Percentiles rank a stretch among this genome's conserved stretches.
Conservation (phyloP, 2,329 filamentous ascomycete species). For the Cladorrhinum sp. region DNA sequence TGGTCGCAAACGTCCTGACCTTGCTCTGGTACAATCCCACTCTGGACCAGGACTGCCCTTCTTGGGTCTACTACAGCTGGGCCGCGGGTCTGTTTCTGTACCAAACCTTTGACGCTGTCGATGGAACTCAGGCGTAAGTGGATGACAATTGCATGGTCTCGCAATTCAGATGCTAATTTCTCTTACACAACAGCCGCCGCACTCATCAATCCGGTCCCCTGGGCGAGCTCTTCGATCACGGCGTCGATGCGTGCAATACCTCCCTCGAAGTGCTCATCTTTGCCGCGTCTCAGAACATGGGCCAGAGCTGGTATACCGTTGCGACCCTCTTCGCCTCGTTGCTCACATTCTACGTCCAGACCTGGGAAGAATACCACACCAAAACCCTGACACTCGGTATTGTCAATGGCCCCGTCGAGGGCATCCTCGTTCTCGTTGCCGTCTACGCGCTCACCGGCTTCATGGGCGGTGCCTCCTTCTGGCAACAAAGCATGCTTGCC, state of each 20-base stretch:
- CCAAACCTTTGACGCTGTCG: constrained; percentile 97
- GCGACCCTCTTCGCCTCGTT: constrained; percentile 76
- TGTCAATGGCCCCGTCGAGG: constrained; percentile 92
- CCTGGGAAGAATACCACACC: constrained; percentile 99
- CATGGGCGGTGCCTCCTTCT: constrained; percentile 86
- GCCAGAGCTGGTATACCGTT: constrained; percentile 87
- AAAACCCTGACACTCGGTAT: constrained; percentile 90
- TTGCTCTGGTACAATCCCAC: constrained; percentile 95
- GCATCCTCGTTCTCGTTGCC: constrained; percentile 76
- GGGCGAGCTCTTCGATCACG: constrained; percentile 95
- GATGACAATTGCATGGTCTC: constrained; percentile 6
- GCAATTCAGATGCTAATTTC: not conserved
- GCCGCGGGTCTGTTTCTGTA: constrained; percentile 88
- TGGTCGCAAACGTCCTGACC: constrained; percentile 85
- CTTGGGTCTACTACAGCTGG: constrained; percentile 95
- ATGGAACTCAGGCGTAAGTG: constrained; percentile 85
- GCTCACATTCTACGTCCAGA: constrained; percentile 97
- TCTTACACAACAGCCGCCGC: constrained; percentile 57
- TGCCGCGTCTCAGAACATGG: constrained; percentile 86
- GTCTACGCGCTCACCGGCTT: constrained; percentile 83
- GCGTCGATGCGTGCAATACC: constrained; percentile 94
- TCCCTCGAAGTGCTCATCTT: constrained; percentile 92
- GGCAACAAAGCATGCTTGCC: constrained; percentile 77
- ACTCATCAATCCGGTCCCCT: constrained; percentile 90
- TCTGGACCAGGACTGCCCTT: constrained; percentile 86